phyloP scores from a whole-genome alignment of 345 rosid genomes.

The Linum tenue region DNA sequence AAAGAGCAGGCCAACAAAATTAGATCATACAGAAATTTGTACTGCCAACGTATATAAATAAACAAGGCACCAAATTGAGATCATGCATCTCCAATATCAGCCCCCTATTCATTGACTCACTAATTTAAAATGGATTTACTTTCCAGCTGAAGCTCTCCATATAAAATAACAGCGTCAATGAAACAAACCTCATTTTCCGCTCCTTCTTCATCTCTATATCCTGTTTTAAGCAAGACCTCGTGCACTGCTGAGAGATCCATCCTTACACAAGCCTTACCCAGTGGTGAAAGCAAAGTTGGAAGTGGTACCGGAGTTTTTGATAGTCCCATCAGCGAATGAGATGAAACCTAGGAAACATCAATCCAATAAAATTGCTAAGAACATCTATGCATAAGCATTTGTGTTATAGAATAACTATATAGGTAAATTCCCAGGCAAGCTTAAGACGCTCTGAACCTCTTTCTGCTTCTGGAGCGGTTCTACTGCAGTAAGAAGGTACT shows the following conservation, averaged over 20 bases:
- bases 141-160: not conserved
- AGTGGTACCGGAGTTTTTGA: slow-evolving; percentile 37
- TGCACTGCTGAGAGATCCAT: slow-evolving; percentile 80
- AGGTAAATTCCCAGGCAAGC: not conserved
- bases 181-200: slow-evolving; percentile 62
- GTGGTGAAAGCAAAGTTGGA: slow-evolving; percentile 55
- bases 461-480: slow-evolving; percentile 58
- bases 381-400: not conserved
- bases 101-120: not conserved
- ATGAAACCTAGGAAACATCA: slow-evolving; percentile 39
- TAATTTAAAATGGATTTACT: not conserved
- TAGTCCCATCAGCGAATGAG: slow-evolving; percentile 53
- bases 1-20: not conserved
- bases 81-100: not conserved
- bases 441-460: slow-evolving; percentile 32
- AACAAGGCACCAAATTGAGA: not conserved
- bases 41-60: not conserved
- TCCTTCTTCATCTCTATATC: slow-evolving; percentile 84
- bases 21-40: no score
- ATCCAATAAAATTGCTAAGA: slow-evolving; percentile 7
- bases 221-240: slow-evolving; percentile 69
- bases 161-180: not conserved
- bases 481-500: slow-evolving; percentile 47
- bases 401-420: not conserved
- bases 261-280: slow-evolving; percentile 63